Percentiles rank a stretch among this genome's conserved stretches.
Conservation (phyloP, 805 yeast genomes). For the Suhomyces sp. region DNA sequence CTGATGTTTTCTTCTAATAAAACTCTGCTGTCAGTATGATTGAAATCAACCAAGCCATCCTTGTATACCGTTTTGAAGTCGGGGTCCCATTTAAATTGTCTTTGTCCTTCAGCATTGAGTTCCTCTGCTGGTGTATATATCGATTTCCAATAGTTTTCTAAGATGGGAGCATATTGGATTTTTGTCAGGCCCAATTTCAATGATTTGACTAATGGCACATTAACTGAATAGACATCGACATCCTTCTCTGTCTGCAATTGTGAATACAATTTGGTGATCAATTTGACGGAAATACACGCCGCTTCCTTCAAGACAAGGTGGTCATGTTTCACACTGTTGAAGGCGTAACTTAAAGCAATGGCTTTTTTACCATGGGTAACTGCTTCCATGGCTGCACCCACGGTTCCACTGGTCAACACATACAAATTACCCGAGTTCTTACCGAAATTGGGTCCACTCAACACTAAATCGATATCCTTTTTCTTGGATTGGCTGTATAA, state of each 20-base stretch:
- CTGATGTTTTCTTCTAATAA: slow-evolving; percentile 63
- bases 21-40: slow-evolving; percentile 68
- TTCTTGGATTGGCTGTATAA: slow-evolving; percentile 44
- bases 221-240: slow-evolving; percentile 77
- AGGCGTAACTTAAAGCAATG: slow-evolving; percentile 87
- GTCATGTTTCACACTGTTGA: slow-evolving; percentile 51
- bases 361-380: slow-evolving; percentile 68
- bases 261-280: slow-evolving; percentile 57
- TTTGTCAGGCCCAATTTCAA: slow-evolving; percentile 57
- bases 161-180: slow-evolving; percentile 71
- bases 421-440: slow-evolving; percentile 88
- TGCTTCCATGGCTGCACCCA: slow-evolving; percentile 97
- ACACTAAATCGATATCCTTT: slow-evolving; percentile 75
- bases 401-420: slow-evolving; percentile 88
- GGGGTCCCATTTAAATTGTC: slow-evolving; percentile 79
- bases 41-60: slow-evolving; percentile 39
- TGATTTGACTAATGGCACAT: slow-evolving; percentile 68
- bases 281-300: slow-evolving; percentile 60
- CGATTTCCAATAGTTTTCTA: slow-evolving; percentile 77
- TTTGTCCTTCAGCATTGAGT: slow-evolving; percentile 25
- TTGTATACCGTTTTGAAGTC: slow-evolving; percentile 68
- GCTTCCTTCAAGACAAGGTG: slow-evolving; percentile 58
- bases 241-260: slow-evolving; percentile 51
- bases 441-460: slow-evolving; percentile 96
- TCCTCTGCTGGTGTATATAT: slow-evolving; percentile 43